Percentiles rank a stretch among this genome's conserved stretches.
Conservation (phyloP, 2,329 filamentous ascomycete species). For the Fusarium sp. region DNA sequence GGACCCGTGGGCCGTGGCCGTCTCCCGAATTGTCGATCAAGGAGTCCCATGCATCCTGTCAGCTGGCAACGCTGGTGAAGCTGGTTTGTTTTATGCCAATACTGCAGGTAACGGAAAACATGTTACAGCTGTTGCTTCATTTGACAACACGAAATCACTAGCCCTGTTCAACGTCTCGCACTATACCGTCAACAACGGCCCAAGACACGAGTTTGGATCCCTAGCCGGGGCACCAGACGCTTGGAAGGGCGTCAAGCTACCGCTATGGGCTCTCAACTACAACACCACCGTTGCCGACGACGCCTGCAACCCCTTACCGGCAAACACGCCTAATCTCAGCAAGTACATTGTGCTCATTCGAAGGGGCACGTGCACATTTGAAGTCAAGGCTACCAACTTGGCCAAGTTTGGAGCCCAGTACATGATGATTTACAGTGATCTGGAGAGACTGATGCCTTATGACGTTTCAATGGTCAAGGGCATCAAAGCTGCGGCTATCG, state of each 20-base stretch:
- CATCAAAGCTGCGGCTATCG: slow-evolving; percentile 56
- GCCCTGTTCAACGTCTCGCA: slow-evolving; percentile 56
- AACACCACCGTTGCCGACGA: slow-evolving; percentile 61
- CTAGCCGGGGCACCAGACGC: slow-evolving; percentile 54
- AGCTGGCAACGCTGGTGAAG: slow-evolving; percentile 62
- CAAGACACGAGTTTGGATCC: slow-evolving; percentile 56
- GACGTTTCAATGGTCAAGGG: slow-evolving; percentile 47
- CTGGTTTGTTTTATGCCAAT: slow-evolving; percentile 62
- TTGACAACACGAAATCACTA: slow-evolving; percentile 60
- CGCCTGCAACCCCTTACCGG: slow-evolving; percentile 65
- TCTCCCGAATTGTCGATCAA: slow-evolving; percentile 64
- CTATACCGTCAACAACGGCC: slow-evolving; percentile 54
- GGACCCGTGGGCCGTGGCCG: slow-evolving; percentile 62
- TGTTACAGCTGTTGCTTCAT: slow-evolving; percentile 62
- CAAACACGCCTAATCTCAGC: slow-evolving; percentile 67
- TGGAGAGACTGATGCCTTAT: slow-evolving; percentile 48
- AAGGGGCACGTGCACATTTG: slow-evolving; percentile 68
- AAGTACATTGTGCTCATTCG: slow-evolving; percentile 70
- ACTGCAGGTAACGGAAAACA: slow-evolving; percentile 61
- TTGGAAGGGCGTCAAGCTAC: slow-evolving; percentile 60
- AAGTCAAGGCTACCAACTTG: slow-evolving; percentile 65
- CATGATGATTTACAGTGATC: slow-evolving; percentile 72
- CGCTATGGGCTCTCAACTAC: slow-evolving; percentile 62
- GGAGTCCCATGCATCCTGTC: slow-evolving; percentile 66
- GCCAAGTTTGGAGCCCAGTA: slow-evolving; percentile 68